Percentiles rank a stretch among this genome's conserved stretches.
These are phyloP conservation scores for Zygotorulaspora danielsina DNA, from an alignment of 805 yeast genomes.

Conservation along the genomic window DNA sequence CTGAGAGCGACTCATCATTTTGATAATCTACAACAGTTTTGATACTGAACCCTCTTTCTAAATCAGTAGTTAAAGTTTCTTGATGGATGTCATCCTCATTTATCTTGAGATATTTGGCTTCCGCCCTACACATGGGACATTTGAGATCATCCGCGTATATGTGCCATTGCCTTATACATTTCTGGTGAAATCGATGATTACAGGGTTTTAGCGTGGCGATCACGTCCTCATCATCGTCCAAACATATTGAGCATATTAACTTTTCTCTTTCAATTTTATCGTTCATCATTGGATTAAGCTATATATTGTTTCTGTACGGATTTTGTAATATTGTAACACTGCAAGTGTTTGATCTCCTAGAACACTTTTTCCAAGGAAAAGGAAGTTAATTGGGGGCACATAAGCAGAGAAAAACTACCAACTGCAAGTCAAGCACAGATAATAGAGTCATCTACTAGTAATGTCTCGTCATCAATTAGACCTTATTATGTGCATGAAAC, in stretches of 20 bases:
- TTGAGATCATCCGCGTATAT: slow-evolving; percentile 20
- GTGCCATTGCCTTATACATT: slow-evolving; percentile 56
- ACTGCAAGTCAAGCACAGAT: too few species aligned
- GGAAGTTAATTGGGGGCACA: too few species aligned
- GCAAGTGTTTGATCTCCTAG: too few species aligned
- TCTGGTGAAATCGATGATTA: slow-evolving; percentile 51
- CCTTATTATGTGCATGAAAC: slow-evolving; percentile 75
- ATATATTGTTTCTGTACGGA: too few species aligned
- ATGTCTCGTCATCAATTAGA: slow-evolving; percentile 93
- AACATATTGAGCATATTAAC: slow-evolving; percentile 56
- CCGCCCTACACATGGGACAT: slow-evolving; percentile 31
- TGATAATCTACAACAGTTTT: slow-evolving; percentile 12
- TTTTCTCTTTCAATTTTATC: slow-evolving; percentile 14
- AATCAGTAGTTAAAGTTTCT: slow-evolving; percentile 7
- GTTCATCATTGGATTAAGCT: neutral
- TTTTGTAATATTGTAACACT: too few species aligned
- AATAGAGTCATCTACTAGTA: too few species aligned
- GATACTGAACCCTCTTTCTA: slow-evolving; percentile 16
- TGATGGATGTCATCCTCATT: too few species aligned
- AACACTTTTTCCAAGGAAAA: too few species aligned
- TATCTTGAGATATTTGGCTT: slow-evolving; percentile 1
- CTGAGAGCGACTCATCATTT: slow-evolving; percentile 6
- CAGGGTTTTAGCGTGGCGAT: slow-evolving; percentile 42
- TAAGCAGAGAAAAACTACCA: too few species aligned
- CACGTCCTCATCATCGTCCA: slow-evolving; percentile 37